Evolutionary conservation across 2,329 filamentous ascomycete species (phyloP).

Genomic region (Diaporthe ampelina): DNA sequence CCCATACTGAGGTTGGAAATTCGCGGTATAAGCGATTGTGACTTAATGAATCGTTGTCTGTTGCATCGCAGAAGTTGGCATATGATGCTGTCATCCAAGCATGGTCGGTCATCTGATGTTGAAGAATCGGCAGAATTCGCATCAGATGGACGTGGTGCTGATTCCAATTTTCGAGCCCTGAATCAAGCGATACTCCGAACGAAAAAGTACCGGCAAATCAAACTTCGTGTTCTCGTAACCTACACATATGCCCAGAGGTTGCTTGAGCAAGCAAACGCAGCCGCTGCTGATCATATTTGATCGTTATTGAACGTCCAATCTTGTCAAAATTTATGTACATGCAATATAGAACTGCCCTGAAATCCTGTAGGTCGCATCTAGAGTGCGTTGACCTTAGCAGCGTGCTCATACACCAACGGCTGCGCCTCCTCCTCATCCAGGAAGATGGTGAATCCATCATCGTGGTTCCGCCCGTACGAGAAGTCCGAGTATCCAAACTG

Average conservation of each 20-base stretch:
- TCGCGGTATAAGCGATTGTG: too few relatives aligned
- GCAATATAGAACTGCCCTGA: neutral
- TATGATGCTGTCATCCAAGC: neutral
- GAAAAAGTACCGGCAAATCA: neutral
- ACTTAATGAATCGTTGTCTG: too few relatives aligned
- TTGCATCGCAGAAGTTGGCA: too few relatives aligned
- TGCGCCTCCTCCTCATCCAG: slow-evolving; percentile 64
- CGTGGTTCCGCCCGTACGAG: slow-evolving; percentile 67
- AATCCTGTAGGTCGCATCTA: neutral
- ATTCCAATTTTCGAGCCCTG: neutral
- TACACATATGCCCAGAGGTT: neutral
- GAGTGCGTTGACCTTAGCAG: slow-evolving; percentile 42
- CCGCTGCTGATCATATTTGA: too few relatives aligned
- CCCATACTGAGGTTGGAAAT: too few relatives aligned
- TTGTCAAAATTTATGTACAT: neutral
- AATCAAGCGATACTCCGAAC: neutral
- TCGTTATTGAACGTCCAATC: neutral
- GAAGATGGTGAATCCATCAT: slow-evolving; percentile 71
- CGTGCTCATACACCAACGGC: slow-evolving; percentile 60
- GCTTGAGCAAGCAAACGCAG: neutral
- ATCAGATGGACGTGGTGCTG: neutral
- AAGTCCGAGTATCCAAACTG: slow-evolving; percentile 66
- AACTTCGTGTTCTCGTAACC: too few relatives aligned
- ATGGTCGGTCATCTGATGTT: neutral
- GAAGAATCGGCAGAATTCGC: neutral